Conservation (phyloP, 768 basidiomycete genomes). For the Trametes sanguinea region DNA sequence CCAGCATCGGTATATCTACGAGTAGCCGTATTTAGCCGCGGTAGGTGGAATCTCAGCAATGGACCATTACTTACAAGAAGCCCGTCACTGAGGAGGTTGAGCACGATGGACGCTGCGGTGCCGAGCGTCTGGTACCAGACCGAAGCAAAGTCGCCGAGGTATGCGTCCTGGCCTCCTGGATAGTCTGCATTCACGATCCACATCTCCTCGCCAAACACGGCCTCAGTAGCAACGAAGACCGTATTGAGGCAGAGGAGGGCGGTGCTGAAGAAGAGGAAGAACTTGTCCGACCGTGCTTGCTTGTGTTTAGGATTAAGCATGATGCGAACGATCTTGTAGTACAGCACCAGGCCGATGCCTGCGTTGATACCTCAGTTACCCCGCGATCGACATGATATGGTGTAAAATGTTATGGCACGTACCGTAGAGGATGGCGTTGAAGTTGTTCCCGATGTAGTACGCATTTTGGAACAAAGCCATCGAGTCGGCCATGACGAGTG, state of each 20-base stretch:
- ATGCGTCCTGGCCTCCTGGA: constrained; percentile 40
- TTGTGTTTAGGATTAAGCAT: background rate
- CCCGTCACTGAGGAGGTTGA: constrained; percentile 41
- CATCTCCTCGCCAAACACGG: constrained; percentile 37
- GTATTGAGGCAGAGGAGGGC: constrained; percentile 36
- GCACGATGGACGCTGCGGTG: constrained; percentile 17
- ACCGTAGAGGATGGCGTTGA: background rate
- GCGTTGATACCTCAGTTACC: too few species aligned
- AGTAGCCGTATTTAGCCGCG: too few species aligned
- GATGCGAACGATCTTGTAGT: background rate
- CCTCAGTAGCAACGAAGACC: constrained; percentile 33
- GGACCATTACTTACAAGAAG: constrained; percentile 35
- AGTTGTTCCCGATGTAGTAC: background rate
- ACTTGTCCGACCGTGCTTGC: constrained; percentile 11
- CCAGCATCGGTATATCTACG: constrained; percentile 12
- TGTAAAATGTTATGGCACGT: background rate
- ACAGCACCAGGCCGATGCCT: background rate
- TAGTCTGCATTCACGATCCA: constrained; percentile 38
- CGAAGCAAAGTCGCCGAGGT: constrained; percentile 31
- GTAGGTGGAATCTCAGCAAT: background rate
- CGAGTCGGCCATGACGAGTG: background rate
- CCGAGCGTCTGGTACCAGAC: constrained; percentile 37
- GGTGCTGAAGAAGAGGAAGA: constrained; percentile 29
- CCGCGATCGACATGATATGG: too few species aligned
- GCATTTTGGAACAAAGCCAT: background rate